A percentile compares a stretch with the other conserved stretches of the same genome.
Conservation (phyloP, 768 basidiomycete genomes). For the Russula sp. region DNA sequence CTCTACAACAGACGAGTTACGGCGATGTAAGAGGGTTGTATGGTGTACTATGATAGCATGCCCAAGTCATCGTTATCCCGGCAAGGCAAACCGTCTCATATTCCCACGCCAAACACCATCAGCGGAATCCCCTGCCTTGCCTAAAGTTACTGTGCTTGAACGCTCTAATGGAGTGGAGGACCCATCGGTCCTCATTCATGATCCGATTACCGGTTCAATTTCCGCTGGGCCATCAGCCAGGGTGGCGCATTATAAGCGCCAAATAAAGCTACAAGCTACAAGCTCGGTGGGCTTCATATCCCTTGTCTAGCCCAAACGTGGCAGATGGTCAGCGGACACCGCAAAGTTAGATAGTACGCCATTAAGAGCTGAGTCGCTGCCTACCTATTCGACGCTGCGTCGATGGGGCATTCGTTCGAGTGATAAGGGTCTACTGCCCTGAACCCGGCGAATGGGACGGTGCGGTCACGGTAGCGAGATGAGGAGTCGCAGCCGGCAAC, state of each 20-base stretch:
- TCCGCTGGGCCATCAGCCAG: neutral
- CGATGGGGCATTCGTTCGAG: neutral
- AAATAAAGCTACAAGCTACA: conserved; percentile 16
- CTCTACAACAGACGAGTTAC: neutral
- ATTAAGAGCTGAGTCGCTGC: neutral
- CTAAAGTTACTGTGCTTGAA: neutral
- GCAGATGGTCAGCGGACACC: neutral
- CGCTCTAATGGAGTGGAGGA: too few species aligned
- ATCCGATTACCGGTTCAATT: neutral
- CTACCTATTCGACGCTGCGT: neutral
- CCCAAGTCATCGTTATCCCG: neutral
- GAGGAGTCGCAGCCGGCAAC: neutral
- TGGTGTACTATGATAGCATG: neutral
- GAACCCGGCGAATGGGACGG: neutral
- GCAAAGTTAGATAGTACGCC: neutral
- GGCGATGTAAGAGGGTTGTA: too few species aligned
- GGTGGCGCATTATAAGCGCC: conserved; percentile 5
- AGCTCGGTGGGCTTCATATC: neutral
- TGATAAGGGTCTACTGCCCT: neutral
- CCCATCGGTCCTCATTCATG: neutral
- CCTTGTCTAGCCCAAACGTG: neutral
- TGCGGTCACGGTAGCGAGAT: neutral
- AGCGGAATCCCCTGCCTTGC: neutral
- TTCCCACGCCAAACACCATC: neutral
- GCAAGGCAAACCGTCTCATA: neutral